Percentiles rank a stretch among this genome's conserved stretches.
phyloP scores from a whole-genome alignment of 768 basidiomycete genomes.

The Coprinellus micaceus region DNA sequence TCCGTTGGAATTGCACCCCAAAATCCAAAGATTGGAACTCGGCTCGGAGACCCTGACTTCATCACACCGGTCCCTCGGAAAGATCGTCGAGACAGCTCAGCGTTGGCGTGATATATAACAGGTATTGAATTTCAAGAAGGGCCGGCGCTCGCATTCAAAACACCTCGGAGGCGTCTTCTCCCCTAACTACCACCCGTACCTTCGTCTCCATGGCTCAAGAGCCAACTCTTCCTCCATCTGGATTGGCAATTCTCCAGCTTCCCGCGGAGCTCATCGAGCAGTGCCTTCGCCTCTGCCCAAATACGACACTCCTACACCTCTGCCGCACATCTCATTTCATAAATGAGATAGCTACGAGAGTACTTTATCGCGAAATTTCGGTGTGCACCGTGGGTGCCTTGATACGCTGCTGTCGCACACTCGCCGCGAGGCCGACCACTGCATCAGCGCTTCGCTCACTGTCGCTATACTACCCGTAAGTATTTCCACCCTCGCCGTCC shows the following conservation, averaged over 20 bases:
- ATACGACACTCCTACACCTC: constrained; percentile 27
- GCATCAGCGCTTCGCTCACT: constrained; percentile 30
- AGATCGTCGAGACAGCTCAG: neutral
- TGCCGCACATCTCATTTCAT: constrained; percentile 32
- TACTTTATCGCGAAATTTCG: constrained; percentile 31
- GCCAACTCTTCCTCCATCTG: neutral
- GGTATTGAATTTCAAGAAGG: neutral
- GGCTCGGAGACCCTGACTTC: neutral
- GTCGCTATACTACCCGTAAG: constrained; percentile 33
- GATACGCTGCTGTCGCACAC: constrained; percentile 31
- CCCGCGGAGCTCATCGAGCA: constrained; percentile 35
- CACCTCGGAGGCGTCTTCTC: neutral
- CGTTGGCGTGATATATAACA: neutral
- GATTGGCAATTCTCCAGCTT: constrained; percentile 15
- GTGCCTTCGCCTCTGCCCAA: constrained; percentile 27
- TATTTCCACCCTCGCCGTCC: neutral
- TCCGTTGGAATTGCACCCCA: too few relatives aligned
- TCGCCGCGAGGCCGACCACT: constrained; percentile 22
- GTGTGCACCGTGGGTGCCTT: constrained; percentile 26
- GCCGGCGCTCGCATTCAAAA: neutral
- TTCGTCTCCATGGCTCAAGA: neutral
- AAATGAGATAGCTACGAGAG: constrained; percentile 27
- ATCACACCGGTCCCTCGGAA: constrained; percentile 7
- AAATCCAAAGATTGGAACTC: too few relatives aligned
- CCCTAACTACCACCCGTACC: neutral